Percentiles rank a stretch among this genome's conserved stretches.
Conservation (phyloP, 2,329 filamentous ascomycete genomes). For the Colletotrichum sp. region DNA sequence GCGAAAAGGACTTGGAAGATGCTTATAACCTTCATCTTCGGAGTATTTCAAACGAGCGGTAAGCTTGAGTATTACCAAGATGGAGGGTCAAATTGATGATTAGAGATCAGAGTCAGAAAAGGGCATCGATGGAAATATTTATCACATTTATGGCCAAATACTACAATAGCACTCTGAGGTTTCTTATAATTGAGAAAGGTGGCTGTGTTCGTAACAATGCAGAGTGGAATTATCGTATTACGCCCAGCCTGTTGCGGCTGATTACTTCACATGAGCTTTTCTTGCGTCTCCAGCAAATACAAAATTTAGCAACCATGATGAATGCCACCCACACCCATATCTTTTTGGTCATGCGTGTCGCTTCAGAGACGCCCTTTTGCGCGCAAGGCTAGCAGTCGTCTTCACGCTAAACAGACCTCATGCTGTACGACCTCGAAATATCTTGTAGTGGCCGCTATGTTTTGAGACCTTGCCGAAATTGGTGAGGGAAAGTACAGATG, state of each 20-base stretch:
- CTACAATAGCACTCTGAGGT: too few relatives aligned
- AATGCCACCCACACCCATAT: neutral
- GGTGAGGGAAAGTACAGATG: neutral
- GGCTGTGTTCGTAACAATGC: neutral
- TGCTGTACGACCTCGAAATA: neutral
- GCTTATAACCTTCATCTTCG: neutral
- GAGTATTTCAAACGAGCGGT: neutral
- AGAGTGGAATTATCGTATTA: neutral
- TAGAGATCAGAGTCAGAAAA: neutral
- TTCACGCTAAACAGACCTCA: rapidly evolving
- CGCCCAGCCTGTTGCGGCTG: neutral
- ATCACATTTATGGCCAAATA: too few relatives aligned
- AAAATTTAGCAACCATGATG: neutral
- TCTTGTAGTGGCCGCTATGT: neutral
- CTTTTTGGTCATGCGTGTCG: neutral
- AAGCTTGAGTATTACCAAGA: neutral
- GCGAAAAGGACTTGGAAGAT: neutral
- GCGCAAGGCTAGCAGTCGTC: neutral
- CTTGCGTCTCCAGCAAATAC: neutral
- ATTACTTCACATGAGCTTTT: neutral
- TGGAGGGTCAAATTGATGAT: neutral
- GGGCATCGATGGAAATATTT: neutral
- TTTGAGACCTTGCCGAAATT: neutral
- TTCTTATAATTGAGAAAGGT: too few relatives aligned
- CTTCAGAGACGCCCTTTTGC: neutral